Percentiles rank a stretch among this genome's conserved stretches.
Conservation (phyloP, 1,139 yeast species). For the Starmera stellimalicola region DNA sequence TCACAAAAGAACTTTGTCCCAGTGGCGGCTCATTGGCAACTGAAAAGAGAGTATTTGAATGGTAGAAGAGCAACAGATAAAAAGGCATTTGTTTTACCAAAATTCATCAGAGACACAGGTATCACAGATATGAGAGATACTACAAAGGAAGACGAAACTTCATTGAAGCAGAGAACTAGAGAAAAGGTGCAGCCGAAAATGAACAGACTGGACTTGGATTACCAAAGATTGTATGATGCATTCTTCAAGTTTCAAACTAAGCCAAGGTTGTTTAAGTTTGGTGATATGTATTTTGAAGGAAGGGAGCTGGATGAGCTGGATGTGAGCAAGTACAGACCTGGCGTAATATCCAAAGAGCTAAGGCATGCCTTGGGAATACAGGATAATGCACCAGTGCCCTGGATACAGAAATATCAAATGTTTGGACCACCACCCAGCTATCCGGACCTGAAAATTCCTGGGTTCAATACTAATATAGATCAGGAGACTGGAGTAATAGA, state of each 20-base stretch:
- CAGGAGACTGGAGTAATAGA: constrained; percentile 19
- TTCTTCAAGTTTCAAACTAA: constrained; percentile 74
- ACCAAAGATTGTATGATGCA: constrained; percentile 73
- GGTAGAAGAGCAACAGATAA: constrained; percentile 63
- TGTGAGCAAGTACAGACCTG: constrained; percentile 47
- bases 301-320: constrained; percentile 46
- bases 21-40: constrained; percentile 82
- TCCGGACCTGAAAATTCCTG: constrained; percentile 50
- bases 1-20: constrained; percentile 58
- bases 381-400: constrained; percentile 63
- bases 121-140: constrained; percentile 78
- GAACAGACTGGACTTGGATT: constrained; percentile 83
- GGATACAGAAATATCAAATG: constrained; percentile 65
- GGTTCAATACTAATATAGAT: constrained; percentile 30
- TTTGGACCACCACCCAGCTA: constrained; percentile 86
- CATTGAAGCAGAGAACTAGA: constrained; percentile 67
- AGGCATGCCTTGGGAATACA: constrained; percentile 64
- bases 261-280: constrained; percentile 60
- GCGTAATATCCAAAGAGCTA: constrained; percentile 50
- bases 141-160: constrained; percentile 37
- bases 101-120: constrained; percentile 73
- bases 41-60: constrained; percentile 71
- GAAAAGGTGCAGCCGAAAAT: constrained; percentile 85
- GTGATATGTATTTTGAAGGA: constrained; percentile 78
- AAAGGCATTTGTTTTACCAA: constrained; percentile 69